These are phyloP conservation scores for Curvularia eragrostidis DNA, from an alignment of 2,329 filamentous ascomycete species.

Conservation along the genomic window DNA sequence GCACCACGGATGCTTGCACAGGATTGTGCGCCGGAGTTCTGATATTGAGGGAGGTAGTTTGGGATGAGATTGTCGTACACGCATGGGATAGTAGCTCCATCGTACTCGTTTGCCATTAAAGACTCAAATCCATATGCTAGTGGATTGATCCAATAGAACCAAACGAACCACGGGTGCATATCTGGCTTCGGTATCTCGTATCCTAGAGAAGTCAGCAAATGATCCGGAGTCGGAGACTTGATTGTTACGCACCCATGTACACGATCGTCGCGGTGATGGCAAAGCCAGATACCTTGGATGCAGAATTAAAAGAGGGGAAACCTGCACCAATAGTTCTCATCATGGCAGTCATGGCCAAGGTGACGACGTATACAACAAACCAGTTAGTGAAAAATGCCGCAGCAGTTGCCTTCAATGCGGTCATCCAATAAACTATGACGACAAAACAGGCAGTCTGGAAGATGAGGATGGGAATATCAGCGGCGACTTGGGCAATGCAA, in stretches of 20 bases:
- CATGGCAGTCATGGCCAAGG: conserved; percentile 77
- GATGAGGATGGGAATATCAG: conserved; percentile 61
- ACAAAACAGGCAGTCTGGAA: conserved; percentile 67
- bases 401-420: conserved; percentile 72
- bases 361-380: conserved; percentile 18
- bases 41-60: conserved; percentile 56
- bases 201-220: neutral
- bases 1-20: conserved; percentile 68
- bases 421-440: conserved; percentile 81
- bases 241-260: conserved; percentile 59
- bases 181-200: conserved; percentile 60
- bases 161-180: conserved; percentile 62
- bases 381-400: conserved; percentile 75
- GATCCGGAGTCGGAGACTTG: neutral
- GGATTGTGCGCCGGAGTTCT: conserved; percentile 52
- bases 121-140: conserved; percentile 79
- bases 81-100: conserved; percentile 54
- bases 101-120: conserved; percentile 74
- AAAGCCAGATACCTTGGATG: conserved; percentile 63
- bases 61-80: conserved; percentile 60
- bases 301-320: conserved; percentile 66
- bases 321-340: conserved; percentile 77
- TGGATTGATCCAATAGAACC: conserved; percentile 74
- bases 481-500: conserved; percentile 73
- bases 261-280: conserved; percentile 65